Evolutionary conservation across 202 grass and related monocot genomes (phyloP), one percentile per base, ranked within the genome.

Genomic region (Carex arenaria): DNA sequence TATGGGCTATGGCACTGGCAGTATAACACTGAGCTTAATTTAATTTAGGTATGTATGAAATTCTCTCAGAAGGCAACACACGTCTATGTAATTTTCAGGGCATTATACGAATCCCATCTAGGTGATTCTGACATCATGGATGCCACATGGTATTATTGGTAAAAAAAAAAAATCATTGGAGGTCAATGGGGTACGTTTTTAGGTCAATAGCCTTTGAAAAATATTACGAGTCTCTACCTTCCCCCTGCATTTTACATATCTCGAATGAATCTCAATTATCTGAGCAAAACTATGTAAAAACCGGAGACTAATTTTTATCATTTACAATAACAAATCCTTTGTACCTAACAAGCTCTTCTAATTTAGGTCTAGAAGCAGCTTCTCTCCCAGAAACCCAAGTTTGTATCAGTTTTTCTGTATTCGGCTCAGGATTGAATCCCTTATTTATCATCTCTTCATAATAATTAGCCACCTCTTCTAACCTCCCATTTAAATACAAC

Each of bases 361-460:
- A 61, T 3, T 63, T 64, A 63, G 78, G 78, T 61, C 55, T 61
- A 62, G 59, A 64, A 64, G 87, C 87, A 71, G 87, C 84, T 71
- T 89, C 88, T 88, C 84, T 92, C 47, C 90, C 92, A 76, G 86
- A 86, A 80, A 91, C 57, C 85, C 90, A 94, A 18, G 90, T 87
- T 75, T 85, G 84, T 70, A 97, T 92, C 92, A 97, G 88, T 86
- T 87, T 80, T 85, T 97, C 88, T 18, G 90, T 97, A 55, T 94
- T 94, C 19, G 84, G 74, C 64, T 97, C 94, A 8, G 92, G 92
- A 3, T 55, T n/a, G 89, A 97, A 89, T 0, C 92, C 90, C 76
- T 91, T 97, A 38, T 43, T 72, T 83, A 92, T 92, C 92, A 97
- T 94, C 81, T 97, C 90, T 52, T 89, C 81, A n/a, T 94, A 94